Evolutionary conservation across 495 filamentous ascomycete species (phyloP).

Genomic region (Penicillium dipodomyicola): DNA sequence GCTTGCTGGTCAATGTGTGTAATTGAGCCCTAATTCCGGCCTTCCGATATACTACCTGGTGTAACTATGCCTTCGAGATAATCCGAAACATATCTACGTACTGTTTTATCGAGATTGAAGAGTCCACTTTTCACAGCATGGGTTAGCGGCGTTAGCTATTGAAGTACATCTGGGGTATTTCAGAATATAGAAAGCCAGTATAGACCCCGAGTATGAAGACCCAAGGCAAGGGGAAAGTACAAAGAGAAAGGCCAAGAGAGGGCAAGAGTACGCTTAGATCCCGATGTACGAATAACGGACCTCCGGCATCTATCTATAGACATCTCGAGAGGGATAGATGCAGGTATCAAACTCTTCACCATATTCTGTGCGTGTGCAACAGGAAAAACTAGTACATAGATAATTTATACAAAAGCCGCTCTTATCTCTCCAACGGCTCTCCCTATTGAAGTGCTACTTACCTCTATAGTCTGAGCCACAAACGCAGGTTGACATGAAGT

Average conservation of each 20-base stretch:
- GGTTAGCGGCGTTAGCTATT: neutral
- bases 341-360: conserved; percentile 4
- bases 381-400: neutral
- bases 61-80: neutral
- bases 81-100: conserved; percentile 6
- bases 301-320: conserved; percentile 15
- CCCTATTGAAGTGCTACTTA: neutral
- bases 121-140: neutral
- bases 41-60: conserved; percentile 5
- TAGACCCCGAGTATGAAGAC: neutral
- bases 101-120: neutral
- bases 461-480: neutral
- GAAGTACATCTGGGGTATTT: neutral
- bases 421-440: neutral
- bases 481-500: neutral
- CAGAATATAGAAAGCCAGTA: neutral
- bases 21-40: conserved; percentile 4
- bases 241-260: neutral
- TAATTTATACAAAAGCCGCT: conserved; percentile 2
- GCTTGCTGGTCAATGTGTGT: neutral
- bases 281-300: conserved; percentile 7
- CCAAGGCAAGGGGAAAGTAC: neutral
- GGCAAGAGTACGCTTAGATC: neutral
- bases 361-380: conserved; percentile 7
- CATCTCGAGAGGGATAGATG: conserved; percentile 1